Base-by-base conservation (phyloP, 2,329 filamentous ascomycete species). In the Xylariales sp. region DNA sequence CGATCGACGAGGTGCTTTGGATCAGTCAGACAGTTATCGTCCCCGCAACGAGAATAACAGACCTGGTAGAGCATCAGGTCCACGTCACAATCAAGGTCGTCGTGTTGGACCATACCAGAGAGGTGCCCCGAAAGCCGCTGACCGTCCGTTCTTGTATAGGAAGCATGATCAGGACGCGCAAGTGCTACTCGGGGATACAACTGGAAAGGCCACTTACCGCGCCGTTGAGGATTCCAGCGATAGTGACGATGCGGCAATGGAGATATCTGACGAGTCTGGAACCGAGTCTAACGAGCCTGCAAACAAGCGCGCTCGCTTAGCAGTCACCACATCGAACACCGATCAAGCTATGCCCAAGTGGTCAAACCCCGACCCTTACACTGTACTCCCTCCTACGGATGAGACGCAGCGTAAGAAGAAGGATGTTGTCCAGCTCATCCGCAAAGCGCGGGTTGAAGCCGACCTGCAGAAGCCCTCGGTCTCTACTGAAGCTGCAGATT, bases 281-380 rank as follows among this genome's bases (percentile, higher is more conserved):
- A 62, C 62, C 1, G 69, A 66, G 3, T 68, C 67, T 40, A 48
- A 62, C 33, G 59, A 69, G 42, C 69, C 69, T 10, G 63, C 61
- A 3, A 58, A 54, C 36, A 76, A 76, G 53, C 69, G 71, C 9
- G 58, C 57, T 3, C 66, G 69, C 8, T 53, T 4, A 38, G 54
- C 8, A 19, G 51, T 51, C 2, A 47, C 58, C 4, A 48, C 54
- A 12, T 59, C 59, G 7, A 58, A 65, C n/a, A 56, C 62, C 16
- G 68, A 64, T 46, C 58, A 70, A 41, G 65, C 69, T 11, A 63
- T 60, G 4, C 88, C 89, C 3, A 89, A 86, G 61, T 97, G 91
- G 91, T 95, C 89, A 4, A 97, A 97, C 53, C 90, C 91, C 3
- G 91, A 97, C 59, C 89, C 90, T 0, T 96, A 97, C 63, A 95